Evolutionary conservation across 2,329 filamentous ascomycete genomes (phyloP).

Genomic region (Aspergillus carbonarius): DNA sequence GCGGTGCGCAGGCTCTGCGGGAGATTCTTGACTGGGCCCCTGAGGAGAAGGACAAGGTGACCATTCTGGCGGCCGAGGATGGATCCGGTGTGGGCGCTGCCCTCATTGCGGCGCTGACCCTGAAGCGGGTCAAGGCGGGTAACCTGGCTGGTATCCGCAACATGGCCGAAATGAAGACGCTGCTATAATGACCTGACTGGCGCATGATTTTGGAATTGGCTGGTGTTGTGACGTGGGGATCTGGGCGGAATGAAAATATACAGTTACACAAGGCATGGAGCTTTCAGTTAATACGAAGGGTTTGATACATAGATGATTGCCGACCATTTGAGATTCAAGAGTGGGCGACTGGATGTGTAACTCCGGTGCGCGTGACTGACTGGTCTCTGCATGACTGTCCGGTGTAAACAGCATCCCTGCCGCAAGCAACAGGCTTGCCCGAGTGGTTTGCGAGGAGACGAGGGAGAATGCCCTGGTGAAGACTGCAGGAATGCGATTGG

Average conservation of each 20-base stretch:
- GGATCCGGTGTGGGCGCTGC: constrained; percentile 96
- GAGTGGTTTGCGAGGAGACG: too few relatives aligned
- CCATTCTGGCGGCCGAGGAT: constrained; percentile 88
- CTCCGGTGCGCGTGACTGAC: not conserved
- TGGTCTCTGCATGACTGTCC: not conserved
- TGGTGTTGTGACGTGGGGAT: not conserved
- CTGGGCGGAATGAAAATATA: not conserved
- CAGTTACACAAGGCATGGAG: not conserved
- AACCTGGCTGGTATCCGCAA: constrained; percentile 60
- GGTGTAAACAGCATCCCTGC: not conserved
- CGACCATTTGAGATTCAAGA: not conserved
- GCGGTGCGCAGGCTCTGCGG: constrained; percentile 81
- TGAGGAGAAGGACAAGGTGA: constrained; percentile 81
- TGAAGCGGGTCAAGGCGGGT: constrained; percentile 62
- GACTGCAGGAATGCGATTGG: too few relatives aligned
- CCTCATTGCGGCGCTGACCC: constrained; percentile 75
- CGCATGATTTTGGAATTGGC: not conserved
- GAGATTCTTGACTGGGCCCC: constrained; percentile 95
- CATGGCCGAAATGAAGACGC: constrained; percentile 37
- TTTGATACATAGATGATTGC: not conserved
- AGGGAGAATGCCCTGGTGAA: too few relatives aligned
- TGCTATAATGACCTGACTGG: constrained; percentile 22
- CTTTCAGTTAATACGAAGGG: not conserved
- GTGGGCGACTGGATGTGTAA: not conserved
- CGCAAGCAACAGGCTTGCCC: not conserved